phyloP scores from a whole-genome alignment of 2,329 filamentous ascomycete genomes.

The Achaetomium macrosporum region DNA sequence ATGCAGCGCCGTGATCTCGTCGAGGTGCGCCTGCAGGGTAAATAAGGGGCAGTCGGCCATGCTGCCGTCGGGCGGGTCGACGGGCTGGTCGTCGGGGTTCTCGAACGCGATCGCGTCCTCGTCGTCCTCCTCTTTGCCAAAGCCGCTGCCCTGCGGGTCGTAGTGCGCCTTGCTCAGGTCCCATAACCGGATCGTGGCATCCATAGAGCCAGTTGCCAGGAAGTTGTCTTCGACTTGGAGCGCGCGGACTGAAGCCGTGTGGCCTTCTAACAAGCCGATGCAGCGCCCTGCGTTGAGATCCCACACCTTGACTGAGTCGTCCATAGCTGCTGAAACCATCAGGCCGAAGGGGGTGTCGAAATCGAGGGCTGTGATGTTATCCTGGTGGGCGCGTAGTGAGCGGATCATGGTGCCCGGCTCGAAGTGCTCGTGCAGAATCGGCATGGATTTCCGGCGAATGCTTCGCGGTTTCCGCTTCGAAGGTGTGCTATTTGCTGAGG shows the following conservation, averaged over 20 bases:
- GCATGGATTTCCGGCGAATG: conserved; percentile 75
- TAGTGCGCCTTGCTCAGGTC: conserved; percentile 87
- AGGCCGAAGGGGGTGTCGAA: conserved; percentile 98
- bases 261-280: conserved; percentile 85
- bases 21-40: conserved; percentile 82
- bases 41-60: conserved; percentile 89
- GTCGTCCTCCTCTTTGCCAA: conserved; percentile 54
- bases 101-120: conserved; percentile 68
- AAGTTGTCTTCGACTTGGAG: conserved; percentile 95
- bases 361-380: conserved; percentile 83
- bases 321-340: conserved; percentile 84
- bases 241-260: conserved; percentile 87
- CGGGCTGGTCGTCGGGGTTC: conserved; percentile 59
- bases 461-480: conserved; percentile 49
- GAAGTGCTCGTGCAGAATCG: conserved; percentile 91
- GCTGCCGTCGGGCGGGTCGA: conserved; percentile 69
- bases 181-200: conserved; percentile 92
- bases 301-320: conserved; percentile 94
- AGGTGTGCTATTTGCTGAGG: conserved; percentile 46
- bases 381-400: conserved; percentile 81
- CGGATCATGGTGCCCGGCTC: conserved; percentile 82
- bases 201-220: conserved; percentile 87
- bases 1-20: conserved; percentile 89
- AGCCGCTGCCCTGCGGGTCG: conserved; percentile 59
- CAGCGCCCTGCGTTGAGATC: conserved; percentile 90